Conservation (phyloP, 768 basidiomycete species). For the Tricholoma flavovirens region DNA sequence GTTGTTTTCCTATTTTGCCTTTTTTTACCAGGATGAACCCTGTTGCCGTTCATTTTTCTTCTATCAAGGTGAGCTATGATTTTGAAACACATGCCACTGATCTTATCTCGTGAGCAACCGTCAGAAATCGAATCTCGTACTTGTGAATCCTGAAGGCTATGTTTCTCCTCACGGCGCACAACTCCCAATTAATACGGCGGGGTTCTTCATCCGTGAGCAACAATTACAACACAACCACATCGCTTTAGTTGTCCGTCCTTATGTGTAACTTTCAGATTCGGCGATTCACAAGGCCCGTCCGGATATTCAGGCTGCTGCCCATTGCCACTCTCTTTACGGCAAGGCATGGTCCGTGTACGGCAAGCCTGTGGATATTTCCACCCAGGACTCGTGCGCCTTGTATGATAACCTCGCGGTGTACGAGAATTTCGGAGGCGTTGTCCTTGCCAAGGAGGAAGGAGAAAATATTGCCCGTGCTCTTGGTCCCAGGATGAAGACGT, state of each 20-base stretch:
- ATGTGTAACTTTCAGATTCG: constrained; percentile 20
- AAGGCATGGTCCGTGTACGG: constrained; percentile 46
- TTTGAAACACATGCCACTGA: not conserved
- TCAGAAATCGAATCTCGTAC: constrained; percentile 24
- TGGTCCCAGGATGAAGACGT: constrained; percentile 34
- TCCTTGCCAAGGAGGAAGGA: constrained; percentile 40
- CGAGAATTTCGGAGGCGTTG: constrained; percentile 42
- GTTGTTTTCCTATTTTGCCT: not conserved
- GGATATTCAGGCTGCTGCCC: constrained; percentile 41
- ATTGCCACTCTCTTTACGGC: constrained; percentile 43
- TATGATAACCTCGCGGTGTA: constrained; percentile 40
- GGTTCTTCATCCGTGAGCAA: constrained; percentile 21
- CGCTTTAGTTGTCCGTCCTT: not conserved
- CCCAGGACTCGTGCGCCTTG: constrained; percentile 41
- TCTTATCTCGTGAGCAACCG: not conserved
- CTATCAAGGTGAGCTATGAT: constrained; percentile 16
- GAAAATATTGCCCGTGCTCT: constrained; percentile 37
- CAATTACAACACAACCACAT: not conserved
- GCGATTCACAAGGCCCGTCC: constrained; percentile 43
- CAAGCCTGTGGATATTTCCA: constrained; percentile 34
- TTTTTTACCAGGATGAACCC: constrained; percentile 21
- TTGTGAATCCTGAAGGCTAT: constrained; percentile 20
- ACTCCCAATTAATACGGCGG: constrained; percentile 23
- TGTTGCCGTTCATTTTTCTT: constrained; percentile 21
- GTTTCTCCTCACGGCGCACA: constrained; percentile 23